These are phyloP conservation scores for Conoideocrella luteorostrata DNA, from an alignment of 2,329 filamentous ascomycete species.

Conservation along the genomic window DNA sequence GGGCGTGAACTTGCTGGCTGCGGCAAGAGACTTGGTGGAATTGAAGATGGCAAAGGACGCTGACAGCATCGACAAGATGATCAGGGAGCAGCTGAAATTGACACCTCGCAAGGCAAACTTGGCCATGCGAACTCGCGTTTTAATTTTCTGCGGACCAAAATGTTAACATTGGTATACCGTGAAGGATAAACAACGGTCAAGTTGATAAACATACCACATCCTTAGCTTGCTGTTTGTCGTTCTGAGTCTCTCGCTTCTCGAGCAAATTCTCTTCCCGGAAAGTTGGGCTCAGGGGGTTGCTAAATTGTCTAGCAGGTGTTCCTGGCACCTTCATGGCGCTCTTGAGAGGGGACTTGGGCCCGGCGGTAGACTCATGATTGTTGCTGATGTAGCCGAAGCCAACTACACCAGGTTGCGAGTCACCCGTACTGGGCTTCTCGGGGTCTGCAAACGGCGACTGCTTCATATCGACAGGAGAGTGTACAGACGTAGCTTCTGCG, in stretches of 20 bases:
- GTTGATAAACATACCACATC: conserved; percentile 66
- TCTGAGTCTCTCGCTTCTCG: conserved; percentile 74
- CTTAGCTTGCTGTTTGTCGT: conserved; percentile 79
- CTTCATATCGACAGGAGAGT: conserved; percentile 63
- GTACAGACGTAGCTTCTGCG: conserved; percentile 70
- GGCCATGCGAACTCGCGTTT: conserved; percentile 82
- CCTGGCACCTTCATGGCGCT: conserved; percentile 86
- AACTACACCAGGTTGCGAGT: conserved; percentile 74
- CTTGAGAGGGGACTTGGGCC: conserved; percentile 75
- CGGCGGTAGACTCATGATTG: conserved; percentile 50
- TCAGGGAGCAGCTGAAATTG: conserved; percentile 94
- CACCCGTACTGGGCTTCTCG: conserved; percentile 46
- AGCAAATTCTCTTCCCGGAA: conserved; percentile 82
- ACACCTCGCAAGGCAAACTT: conserved; percentile 93
- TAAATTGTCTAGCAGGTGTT: conserved; percentile 64
- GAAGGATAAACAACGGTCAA: no score
- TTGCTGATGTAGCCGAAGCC: conserved; percentile 85
- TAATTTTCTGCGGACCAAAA: conserved; percentile 64
- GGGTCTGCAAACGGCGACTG: conserved; percentile 54
- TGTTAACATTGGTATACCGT: conserved; percentile 17
- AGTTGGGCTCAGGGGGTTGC: conserved; percentile 81
- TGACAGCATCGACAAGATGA: conserved; percentile 84
- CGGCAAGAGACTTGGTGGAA: conserved; percentile 66
- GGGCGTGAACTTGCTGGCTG: conserved; percentile 72
- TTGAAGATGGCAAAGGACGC: conserved; percentile 92